These are phyloP conservation scores for Fraxinus latifolia DNA, from an alignment of 305 asterid genomes.

Conservation along the genomic window DNA sequence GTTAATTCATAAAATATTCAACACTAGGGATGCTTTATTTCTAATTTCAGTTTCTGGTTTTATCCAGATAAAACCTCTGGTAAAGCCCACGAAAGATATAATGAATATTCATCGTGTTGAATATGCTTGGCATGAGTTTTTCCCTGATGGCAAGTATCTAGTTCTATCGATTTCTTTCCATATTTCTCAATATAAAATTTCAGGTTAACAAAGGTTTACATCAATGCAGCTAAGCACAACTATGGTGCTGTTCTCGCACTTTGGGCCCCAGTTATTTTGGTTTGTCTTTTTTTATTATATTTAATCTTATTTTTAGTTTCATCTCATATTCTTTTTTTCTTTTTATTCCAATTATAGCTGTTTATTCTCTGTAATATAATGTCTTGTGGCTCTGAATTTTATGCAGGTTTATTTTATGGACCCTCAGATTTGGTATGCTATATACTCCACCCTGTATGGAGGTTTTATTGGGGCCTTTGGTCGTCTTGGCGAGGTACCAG, in stretches of 20 bases:
- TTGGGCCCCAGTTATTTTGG: slow-evolving; percentile 88
- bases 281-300: slow-evolving; percentile 34
- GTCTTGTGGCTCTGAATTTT: slow-evolving; percentile 25
- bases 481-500: slow-evolving; percentile 91
- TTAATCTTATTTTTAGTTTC: slow-evolving; percentile 15
- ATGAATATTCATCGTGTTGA: slow-evolving; percentile 67
- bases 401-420: slow-evolving; percentile 96
- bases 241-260: slow-evolving; percentile 68
- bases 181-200: slow-evolving; percentile 21
- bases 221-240: slow-evolving; percentile 63
- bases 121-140: slow-evolving; percentile 94
- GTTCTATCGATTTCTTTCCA: slow-evolving; percentile 12
- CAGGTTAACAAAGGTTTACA: slow-evolving; percentile 28
- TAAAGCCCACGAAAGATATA: slow-evolving; percentile 76
- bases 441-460: slow-evolving; percentile 82
- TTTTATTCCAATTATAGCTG: background rate
- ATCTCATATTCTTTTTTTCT: background rate
- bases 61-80: slow-evolving; percentile 84
- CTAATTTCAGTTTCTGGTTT: slow-evolving; percentile 27
- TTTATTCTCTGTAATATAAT: slow-evolving; percentile 6
- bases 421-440: slow-evolving; percentile 91
- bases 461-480: slow-evolving; percentile 94
- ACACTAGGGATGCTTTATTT: slow-evolving; percentile 13
- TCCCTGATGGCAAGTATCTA: slow-evolving; percentile 67
- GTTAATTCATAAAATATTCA: slow-evolving; percentile 14